A percentile compares a stretch with the other conserved stretches of the same genome.
Evolutionary conservation across 352 stramenopile genomes (phyloP).

Genomic region (Globisporangium camurandrum): DNA sequence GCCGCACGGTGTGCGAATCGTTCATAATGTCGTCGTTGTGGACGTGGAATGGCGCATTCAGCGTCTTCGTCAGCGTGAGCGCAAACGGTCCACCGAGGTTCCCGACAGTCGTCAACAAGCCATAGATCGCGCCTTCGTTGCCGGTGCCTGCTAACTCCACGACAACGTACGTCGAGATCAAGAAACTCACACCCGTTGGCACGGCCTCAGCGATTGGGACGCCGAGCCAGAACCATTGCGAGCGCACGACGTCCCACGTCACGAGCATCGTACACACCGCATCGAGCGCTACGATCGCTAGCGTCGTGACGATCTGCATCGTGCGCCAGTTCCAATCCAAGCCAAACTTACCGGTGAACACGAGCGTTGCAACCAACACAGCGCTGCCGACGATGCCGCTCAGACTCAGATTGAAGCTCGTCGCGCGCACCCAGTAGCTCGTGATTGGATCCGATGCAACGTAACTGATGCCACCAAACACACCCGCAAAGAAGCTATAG

Average conservation of each 20-base stretch:
- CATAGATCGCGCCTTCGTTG: slow-evolving; percentile 44
- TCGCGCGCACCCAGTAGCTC: slow-evolving; percentile 27
- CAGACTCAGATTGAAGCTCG: slow-evolving; percentile 22
- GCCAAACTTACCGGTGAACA: slow-evolving; percentile 28
- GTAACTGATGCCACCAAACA: slow-evolving; percentile 30
- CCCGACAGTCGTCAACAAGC: slow-evolving; percentile 31
- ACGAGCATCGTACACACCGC: slow-evolving; percentile 21
- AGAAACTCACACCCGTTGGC: slow-evolving; percentile 28
- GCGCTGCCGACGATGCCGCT: slow-evolving; percentile 18
- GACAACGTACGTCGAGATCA: slow-evolving; percentile 14
- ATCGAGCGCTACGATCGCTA: slow-evolving; percentile 23
- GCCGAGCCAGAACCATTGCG: slow-evolving; percentile 39
- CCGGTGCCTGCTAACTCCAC: slow-evolving; percentile 20
- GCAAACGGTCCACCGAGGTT: slow-evolving; percentile 29
- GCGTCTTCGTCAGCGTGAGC: slow-evolving; percentile 24
- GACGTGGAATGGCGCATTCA: slow-evolving; percentile 29
- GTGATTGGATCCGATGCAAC: slow-evolving; percentile 24
- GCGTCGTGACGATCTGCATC: slow-evolving; percentile 17
- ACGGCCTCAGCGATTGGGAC: slow-evolving; percentile 25
- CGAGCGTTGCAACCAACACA: slow-evolving; percentile 24
- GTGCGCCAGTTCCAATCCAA: slow-evolving; percentile 36
- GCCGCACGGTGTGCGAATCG: slow-evolving; percentile 20
- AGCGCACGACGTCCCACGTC: slow-evolving; percentile 31
- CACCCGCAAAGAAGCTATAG: slow-evolving; percentile 35
- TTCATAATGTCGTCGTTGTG: slow-evolving; percentile 19